phyloP scores from a whole-genome alignment of 805 yeast genomes.

The Candida manassasensis region DNA sequence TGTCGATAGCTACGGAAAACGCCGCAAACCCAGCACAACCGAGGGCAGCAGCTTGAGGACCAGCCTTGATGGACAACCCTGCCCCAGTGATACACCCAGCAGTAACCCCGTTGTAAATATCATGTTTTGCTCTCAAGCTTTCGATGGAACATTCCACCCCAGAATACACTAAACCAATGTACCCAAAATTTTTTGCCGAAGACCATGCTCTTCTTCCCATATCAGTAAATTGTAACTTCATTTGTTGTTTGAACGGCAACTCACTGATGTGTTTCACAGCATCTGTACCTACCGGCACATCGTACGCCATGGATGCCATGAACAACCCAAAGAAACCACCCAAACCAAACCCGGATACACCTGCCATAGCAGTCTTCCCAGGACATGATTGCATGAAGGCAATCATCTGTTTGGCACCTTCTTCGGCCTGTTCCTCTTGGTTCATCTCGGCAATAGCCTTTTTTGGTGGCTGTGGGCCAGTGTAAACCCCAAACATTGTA shows the following conservation, averaged over 20 bases:
- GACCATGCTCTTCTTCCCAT: slow-evolving; percentile 87
- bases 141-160: slow-evolving; percentile 92
- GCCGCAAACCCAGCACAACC: slow-evolving; percentile 99
- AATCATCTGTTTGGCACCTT: slow-evolving; percentile 80
- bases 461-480: slow-evolving; percentile 29
- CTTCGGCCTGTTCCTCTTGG: slow-evolving; percentile 89
- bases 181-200: slow-evolving; percentile 91
- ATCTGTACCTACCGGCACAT: slow-evolving; percentile 65
- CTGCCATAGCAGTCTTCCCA: slow-evolving; percentile 87
- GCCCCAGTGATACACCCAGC: slow-evolving; percentile 99
- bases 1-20: slow-evolving; percentile 83
- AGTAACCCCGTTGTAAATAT: slow-evolving; percentile 81
- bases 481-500: slow-evolving; percentile 38
- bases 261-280: slow-evolving; percentile 63
- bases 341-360: slow-evolving; percentile 87
- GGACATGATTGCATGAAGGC: slow-evolving; percentile 90
- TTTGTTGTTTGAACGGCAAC: slow-evolving; percentile 86
- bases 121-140: slow-evolving; percentile 82
- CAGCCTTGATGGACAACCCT: slow-evolving; percentile 85
- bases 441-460: slow-evolving; percentile 67
- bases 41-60: slow-evolving; percentile 84
- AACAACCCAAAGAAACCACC: slow-evolving; percentile 96
- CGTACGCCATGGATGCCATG: slow-evolving; percentile 84
- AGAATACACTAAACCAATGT: slow-evolving; percentile 83
- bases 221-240: slow-evolving; percentile 84